phyloP scores from a whole-genome alignment of 2,329 filamentous ascomycete species.

The Arachnomyces sp. region DNA sequence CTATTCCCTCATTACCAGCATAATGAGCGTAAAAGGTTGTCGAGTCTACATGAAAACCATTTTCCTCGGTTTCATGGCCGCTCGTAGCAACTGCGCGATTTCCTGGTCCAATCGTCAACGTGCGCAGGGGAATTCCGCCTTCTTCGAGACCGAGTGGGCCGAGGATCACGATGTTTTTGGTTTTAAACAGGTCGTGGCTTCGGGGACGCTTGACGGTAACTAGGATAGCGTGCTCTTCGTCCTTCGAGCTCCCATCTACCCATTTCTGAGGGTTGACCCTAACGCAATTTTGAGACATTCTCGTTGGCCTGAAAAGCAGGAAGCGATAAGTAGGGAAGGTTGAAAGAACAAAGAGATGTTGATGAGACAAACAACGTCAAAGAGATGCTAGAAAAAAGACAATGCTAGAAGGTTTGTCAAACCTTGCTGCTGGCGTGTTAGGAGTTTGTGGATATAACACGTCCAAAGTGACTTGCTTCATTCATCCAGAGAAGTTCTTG shows the following conservation, averaged over 20 bases:
- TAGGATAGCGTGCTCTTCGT: constrained; percentile 4
- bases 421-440: too few species aligned
- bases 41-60: background rate
- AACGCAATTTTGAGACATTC: background rate
- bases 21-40: constrained; percentile 8
- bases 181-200: constrained; percentile 6
- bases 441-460: too few species aligned
- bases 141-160: constrained; percentile 1
- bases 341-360: too few species aligned
- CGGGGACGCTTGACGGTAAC: constrained; percentile 1
- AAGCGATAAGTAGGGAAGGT: background rate
- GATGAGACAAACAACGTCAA: too few species aligned
- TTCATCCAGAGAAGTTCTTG: too few species aligned
- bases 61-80: background rate
- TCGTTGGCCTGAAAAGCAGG: background rate
- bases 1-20: background rate
- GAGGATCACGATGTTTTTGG: constrained; percentile 6
- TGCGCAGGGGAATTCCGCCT: constrained; percentile 4
- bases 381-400: too few species aligned
- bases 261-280: constrained; percentile 5
- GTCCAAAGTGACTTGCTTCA: too few species aligned
- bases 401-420: too few species aligned
- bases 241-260: background rate
- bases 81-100: background rate
- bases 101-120: constrained; percentile 2